These are phyloP conservation scores for Linnemannia exigua DNA, from an alignment of 192 early-diverging fungal species.

Conservation along the genomic window DNA sequence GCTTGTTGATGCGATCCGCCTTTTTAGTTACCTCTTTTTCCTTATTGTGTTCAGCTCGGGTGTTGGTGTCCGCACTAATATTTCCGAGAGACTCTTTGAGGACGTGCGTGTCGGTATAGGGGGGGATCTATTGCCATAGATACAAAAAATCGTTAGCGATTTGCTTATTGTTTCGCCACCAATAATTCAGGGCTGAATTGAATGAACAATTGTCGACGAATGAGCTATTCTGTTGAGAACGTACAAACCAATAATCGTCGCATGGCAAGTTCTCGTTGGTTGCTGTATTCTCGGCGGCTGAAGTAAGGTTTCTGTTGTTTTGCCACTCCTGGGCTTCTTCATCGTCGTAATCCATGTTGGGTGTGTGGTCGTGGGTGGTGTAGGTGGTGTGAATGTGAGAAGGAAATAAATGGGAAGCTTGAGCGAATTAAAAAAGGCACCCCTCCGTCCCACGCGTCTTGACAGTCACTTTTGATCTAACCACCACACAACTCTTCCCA, in stretches of 20 bases:
- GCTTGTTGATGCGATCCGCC: background rate
- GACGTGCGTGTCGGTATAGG: background rate
- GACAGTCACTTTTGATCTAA: background rate
- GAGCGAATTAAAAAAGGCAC: background rate
- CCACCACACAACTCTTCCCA: background rate
- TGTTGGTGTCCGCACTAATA: slow-evolving; percentile 1
- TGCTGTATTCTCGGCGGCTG: background rate
- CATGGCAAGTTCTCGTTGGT: background rate
- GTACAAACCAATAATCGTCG: slow-evolving; percentile 48
- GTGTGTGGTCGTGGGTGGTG: background rate
- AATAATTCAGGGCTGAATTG: background rate
- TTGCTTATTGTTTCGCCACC: background rate
- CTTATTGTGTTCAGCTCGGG: slow-evolving; percentile 15
- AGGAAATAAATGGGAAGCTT: background rate
- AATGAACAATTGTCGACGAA: background rate
- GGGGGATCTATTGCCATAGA: slow-evolving; percentile 23
- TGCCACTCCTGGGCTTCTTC: slow-evolving; percentile 37
- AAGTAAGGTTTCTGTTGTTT: background rate
- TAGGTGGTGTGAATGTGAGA: background rate
- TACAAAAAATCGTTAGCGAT: background rate
- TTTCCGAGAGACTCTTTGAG: slow-evolving; percentile 7
- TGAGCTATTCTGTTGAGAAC: background rate
- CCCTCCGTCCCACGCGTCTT: background rate
- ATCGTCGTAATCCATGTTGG: slow-evolving; percentile 43
- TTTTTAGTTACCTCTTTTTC: slow-evolving; percentile 21